These are phyloP conservation scores for Kodamaea kaohsiungensis DNA, from an alignment of 805 yeast genomes.

Conservation along the genomic window DNA sequence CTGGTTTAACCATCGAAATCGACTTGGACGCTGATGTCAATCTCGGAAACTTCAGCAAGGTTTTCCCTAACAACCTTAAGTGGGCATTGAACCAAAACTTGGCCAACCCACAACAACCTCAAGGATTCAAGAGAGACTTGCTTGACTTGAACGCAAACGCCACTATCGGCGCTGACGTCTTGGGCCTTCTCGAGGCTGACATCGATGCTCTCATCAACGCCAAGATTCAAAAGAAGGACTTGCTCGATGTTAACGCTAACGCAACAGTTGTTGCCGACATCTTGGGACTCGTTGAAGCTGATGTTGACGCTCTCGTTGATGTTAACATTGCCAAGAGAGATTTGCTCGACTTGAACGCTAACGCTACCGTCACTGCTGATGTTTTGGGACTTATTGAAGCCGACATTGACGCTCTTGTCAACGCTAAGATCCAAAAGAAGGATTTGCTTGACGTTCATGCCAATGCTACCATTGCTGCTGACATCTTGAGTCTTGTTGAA, in stretches of 20 bases:
- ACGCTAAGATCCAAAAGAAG: background rate
- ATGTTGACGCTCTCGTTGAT: background rate
- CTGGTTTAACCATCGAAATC: slow-evolving; percentile 16
- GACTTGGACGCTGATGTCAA: slow-evolving; percentile 12
- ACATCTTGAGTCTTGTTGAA: background rate
- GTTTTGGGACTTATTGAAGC: background rate
- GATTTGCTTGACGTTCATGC: background rate
- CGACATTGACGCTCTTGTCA: slow-evolving; percentile 2
- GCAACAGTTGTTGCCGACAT: slow-evolving; percentile 1
- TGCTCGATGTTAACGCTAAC: slow-evolving; percentile 1
- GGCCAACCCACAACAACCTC: slow-evolving; percentile 5
- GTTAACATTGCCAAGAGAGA: slow-evolving; percentile 1
- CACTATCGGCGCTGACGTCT: background rate
- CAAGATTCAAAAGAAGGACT: slow-evolving; percentile 2
- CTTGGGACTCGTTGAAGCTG: slow-evolving; percentile 1
- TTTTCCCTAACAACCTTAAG: slow-evolving; percentile 12
- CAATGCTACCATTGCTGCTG: background rate
- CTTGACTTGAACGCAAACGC: slow-evolving; percentile 3
- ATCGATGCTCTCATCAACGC: background rate
- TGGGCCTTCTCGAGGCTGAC: slow-evolving; percentile 1
- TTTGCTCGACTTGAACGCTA: background rate
- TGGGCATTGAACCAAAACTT: slow-evolving; percentile 11
- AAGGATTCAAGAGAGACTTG: slow-evolving; percentile 7
- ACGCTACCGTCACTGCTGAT: background rate
- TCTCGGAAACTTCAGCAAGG: slow-evolving; percentile 10